Base-by-base conservation (phyloP, 2,329 filamentous ascomycete genomes). In the Passalora sequoiae region DNA sequence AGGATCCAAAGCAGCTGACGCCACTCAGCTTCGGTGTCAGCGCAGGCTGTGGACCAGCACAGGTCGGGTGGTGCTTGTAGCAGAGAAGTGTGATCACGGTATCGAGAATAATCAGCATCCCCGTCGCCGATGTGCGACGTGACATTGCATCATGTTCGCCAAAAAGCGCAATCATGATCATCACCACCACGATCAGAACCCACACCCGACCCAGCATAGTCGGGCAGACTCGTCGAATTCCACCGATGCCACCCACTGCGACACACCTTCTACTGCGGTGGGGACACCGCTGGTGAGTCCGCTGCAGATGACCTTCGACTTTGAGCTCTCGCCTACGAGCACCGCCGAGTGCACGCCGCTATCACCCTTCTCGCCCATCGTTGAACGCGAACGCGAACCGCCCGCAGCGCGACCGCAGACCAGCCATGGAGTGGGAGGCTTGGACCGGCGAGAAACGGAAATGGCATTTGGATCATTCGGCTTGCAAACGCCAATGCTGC, bases 401-500 rank as follows among this genome's bases (percentile, higher is more conserved):
- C 36, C 41, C 8, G 25, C 48, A 12, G 25, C 38, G 7, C 38
- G 52, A 27, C 56, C 51, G 27, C 40, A 44, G 35, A 56, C 54
- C 7, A 58, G 57, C 39, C 56, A 60, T 51, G 56, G 53, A 25
- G 6, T 44, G 35, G 19, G 25, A 16, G 22, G 21, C 25, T 10
- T 43, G 7, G 37, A 22, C 27, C 12, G 30, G 22, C 15, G 17
- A n/a, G 10, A 31, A 25, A 29, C 13, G n/a, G 13, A 15, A 20
- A 33, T 13, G 15, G 29, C 12, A 9, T 12, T 19, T 25, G 40
- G 17, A 35, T 22, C 21, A 29, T 15, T 21, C 6, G 31, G 46
- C 4, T 37, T 54, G 46, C 47, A 44, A 32, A 69, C 76, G 41
- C 74, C 74, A 6, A 68, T 65, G 3, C 62, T 79, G 21, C 64